phyloP scores from a whole-genome alignment of 2,329 filamentous ascomycete species.

The Aspergillus brunneoviolaceus region DNA sequence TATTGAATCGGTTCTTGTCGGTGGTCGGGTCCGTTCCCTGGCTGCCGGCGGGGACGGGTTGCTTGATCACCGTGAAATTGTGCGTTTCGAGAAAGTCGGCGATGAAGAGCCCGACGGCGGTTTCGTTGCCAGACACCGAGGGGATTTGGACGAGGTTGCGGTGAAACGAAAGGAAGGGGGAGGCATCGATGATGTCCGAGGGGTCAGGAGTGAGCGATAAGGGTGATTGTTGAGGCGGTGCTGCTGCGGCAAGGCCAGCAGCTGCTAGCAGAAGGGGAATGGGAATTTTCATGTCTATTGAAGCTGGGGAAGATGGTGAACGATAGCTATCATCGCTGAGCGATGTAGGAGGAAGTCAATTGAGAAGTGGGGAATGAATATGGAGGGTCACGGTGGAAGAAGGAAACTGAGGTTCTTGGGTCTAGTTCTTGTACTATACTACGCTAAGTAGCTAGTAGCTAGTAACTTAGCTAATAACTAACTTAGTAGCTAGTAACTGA shows the following conservation, averaged over 20 bases:
- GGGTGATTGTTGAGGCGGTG: conserved; percentile 24
- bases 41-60: conserved; percentile 35
- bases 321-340: not conserved
- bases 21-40: conserved; percentile 2
- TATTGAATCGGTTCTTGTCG: conserved; percentile 64
- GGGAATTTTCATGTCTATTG: conserved; percentile 9
- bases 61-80: conserved; percentile 63
- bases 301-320: not conserved
- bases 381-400: not conserved
- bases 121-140: conserved; percentile 70
- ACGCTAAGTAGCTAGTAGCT: too few species aligned
- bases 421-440: too few species aligned
- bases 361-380: not conserved
- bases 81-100: conserved; percentile 61
- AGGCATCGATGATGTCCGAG: conserved; percentile 40
- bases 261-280: conserved; percentile 20
- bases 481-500: too few species aligned
- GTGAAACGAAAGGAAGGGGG: conserved; percentile 68
- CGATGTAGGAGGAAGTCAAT: not conserved
- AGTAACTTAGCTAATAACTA: too few species aligned
- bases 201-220: conserved; percentile 2
- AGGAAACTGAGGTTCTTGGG: too few species aligned
- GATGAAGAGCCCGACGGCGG: conserved; percentile 67
- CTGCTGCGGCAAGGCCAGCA: conserved; percentile 22
- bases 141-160: conserved; percentile 70